These are phyloP conservation scores for Samsoniella hepiali DNA, from an alignment of 2,329 filamentous ascomycete species.

Conservation along the genomic window DNA sequence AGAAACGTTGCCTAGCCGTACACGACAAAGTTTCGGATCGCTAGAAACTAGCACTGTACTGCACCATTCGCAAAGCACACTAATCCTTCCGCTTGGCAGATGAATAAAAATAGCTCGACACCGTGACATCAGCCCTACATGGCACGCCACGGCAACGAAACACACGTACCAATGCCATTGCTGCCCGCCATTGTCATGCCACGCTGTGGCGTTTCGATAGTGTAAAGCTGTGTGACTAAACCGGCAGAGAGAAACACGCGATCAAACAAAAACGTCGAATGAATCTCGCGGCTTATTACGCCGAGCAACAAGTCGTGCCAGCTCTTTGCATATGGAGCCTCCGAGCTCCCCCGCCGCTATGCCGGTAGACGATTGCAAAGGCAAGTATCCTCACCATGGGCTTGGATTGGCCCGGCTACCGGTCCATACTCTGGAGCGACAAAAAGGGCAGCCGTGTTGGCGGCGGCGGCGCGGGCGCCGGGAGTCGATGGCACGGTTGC, in stretches of 20 bases:
- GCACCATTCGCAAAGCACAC: not conserved
- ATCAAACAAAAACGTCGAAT: not conserved
- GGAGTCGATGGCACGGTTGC: not conserved
- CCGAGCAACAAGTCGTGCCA: not conserved
- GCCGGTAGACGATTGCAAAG: not conserved
- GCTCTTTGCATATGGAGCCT: not conserved
- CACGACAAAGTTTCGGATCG: not conserved
- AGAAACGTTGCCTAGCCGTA: not conserved
- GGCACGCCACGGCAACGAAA: not conserved
- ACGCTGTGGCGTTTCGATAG: conserved; percentile 8
- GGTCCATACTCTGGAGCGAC: not conserved
- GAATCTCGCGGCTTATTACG: not conserved
- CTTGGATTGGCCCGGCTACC: not conserved
- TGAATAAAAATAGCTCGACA: not conserved
- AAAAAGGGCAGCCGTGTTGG: not conserved
- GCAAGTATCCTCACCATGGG: not conserved
- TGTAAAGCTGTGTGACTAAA: not conserved
- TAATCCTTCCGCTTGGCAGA: too few relatives aligned
- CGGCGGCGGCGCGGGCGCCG: not conserved
- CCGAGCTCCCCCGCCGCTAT: not conserved
- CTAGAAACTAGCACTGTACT: not conserved
- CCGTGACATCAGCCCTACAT: too few relatives aligned
- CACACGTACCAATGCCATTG: not conserved
- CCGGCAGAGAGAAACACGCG: not conserved
- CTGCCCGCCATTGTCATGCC: not conserved